Conservation (phyloP, 2,329 filamentous ascomycete species). For the Monilinia fructigena region DNA sequence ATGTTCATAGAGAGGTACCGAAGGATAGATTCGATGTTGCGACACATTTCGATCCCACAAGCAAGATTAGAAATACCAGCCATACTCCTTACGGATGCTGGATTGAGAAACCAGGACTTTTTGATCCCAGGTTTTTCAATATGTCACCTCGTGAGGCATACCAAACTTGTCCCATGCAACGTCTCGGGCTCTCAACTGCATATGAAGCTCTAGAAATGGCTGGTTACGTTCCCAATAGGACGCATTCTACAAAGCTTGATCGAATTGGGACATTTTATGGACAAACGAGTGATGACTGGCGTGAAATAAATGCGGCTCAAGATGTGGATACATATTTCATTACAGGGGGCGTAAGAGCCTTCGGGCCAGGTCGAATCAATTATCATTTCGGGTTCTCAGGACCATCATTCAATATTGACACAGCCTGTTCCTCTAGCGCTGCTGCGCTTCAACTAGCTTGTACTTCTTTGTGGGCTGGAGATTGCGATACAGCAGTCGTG, state of each 20-base stretch:
- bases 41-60: constrained; percentile 68
- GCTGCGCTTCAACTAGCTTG: constrained; percentile 42
- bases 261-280: constrained; percentile 40
- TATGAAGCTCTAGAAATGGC: constrained; percentile 83
- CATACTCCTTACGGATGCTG: constrained; percentile 70
- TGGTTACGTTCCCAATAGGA: constrained; percentile 58
- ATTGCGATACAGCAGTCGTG: constrained; percentile 39
- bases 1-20: constrained; percentile 67
- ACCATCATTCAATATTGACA: constrained; percentile 45
- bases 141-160: constrained; percentile 80
- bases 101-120: constrained; percentile 69
- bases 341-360: constrained; percentile 39
- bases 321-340: constrained; percentile 40
- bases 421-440: constrained; percentile 45
- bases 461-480: constrained; percentile 36
- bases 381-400: constrained; percentile 47
- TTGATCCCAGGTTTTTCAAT: constrained; percentile 84
- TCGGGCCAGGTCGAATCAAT: constrained; percentile 41
- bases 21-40: constrained; percentile 71
- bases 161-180: constrained; percentile 79
- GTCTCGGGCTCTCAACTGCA: constrained; percentile 71
- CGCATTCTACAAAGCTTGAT: constrained; percentile 45
- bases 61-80: constrained; percentile 68
- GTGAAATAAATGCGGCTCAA: constrained; percentile 38
- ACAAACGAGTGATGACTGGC: constrained; percentile 39